Base-by-base conservation (phyloP, 345 rosid genomes). In the Iberis pinnata region DNA sequence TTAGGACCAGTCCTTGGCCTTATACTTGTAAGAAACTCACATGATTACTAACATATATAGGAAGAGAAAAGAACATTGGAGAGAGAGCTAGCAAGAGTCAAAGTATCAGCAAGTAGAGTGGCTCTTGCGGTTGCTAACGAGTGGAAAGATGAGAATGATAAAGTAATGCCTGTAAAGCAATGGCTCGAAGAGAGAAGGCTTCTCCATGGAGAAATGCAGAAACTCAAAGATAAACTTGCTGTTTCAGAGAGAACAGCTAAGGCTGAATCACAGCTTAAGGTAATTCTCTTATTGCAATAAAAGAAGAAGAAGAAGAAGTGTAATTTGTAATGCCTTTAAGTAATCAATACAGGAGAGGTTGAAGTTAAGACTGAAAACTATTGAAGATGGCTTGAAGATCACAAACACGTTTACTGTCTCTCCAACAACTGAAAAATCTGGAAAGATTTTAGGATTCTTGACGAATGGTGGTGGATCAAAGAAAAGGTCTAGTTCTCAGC, bases 181-280 rank as follows among this genome's bases (percentile, higher is more conserved):
- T 88, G 96, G 96, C 81, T 88, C 33, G 90, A 83, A 70, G 95
- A 88, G 69, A 81, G 96, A 74, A 79, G 79, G 72, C 18, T 92
- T 43, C 61, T 88, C 41, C 98, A 88, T 89, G 95, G 90, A 14
- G 98, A 88, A 76, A 83, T 81, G 87, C 97, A 88, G 56, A 68
- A 78, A 55, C 15, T 92, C 67, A 85, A 75, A 74, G 94, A 88
- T 51, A 92, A 80, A 61, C 78, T 92, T 27, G 79, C 70, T 35
- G 56, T 83, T 40, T 68, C 88, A 1, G 97, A 88, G 60, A 83
- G 97, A 74, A 80, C 97, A 15, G 87, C 95, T 11, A 88, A 80
- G 68, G 89, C 95, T 27, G 97, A 92, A 74, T 81, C 90, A 12
- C 95, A 80, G 61, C 76, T 88, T 26, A 92, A 92, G 95, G 98